A percentile compares a stretch with the other conserved stretches of the same genome.
These are phyloP conservation scores for Puccinia coronata DNA, from an alignment of 1,284 basidiomycete species.

Conservation along the genomic window DNA sequence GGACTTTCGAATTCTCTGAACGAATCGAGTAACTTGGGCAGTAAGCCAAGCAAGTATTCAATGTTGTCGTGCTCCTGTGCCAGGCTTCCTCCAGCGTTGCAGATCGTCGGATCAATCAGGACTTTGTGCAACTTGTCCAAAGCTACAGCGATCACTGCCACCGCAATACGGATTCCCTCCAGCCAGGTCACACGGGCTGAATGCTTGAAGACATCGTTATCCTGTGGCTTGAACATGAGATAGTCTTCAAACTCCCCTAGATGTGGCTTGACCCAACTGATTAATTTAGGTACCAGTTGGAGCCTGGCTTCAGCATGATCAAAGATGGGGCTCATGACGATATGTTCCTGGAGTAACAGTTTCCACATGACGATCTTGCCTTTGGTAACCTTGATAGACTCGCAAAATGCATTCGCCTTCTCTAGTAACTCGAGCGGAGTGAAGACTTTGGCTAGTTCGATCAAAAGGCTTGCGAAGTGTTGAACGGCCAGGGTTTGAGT, in stretches of 20 bases:
- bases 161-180: conserved; percentile 75
- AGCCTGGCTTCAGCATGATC: conserved; percentile 77
- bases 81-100: conserved; percentile 67
- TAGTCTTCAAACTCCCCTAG: conserved; percentile 87
- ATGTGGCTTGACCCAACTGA: conserved; percentile 91
- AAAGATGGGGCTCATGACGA: conserved; percentile 84
- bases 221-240: conserved; percentile 66
- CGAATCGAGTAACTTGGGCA: conserved; percentile 82
- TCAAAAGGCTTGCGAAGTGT: conserved; percentile 88
- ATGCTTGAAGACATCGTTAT: conserved; percentile 70
- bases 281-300: conserved; percentile 80
- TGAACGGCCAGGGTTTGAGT: conserved; percentile 81
- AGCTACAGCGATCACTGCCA: conserved; percentile 70
- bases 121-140: conserved; percentile 83
- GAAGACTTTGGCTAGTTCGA: conserved; percentile 80
- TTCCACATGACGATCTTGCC: conserved; percentile 90
- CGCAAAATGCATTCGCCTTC: conserved; percentile 79
- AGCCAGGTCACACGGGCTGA: conserved; percentile 81
- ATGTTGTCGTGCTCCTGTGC: conserved; percentile 89
- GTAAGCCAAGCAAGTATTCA: conserved; percentile 79
- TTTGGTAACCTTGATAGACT: conserved; percentile 74
- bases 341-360: conserved; percentile 85
- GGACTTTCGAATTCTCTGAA: conserved; percentile 78
- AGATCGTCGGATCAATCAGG: conserved; percentile 69
- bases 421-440: conserved; percentile 77